A percentile compares a stretch with the other conserved stretches of the same genome.
These are phyloP conservation scores for Dothideomycetes sp. DNA, from an alignment of 2,329 filamentous ascomycete genomes.

Conservation along the genomic window DNA sequence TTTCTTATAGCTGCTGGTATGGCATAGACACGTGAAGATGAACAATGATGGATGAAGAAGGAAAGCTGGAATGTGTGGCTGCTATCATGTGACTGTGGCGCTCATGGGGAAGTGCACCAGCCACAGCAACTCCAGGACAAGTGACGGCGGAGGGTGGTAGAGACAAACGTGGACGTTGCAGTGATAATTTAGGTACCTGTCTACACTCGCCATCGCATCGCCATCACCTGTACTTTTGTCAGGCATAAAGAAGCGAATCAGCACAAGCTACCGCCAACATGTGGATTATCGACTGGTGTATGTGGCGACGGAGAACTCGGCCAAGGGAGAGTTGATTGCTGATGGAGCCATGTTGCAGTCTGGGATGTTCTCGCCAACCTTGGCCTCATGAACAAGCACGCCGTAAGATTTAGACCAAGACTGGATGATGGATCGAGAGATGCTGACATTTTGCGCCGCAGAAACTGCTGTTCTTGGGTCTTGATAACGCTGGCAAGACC, in stretches of 20 bases:
- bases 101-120: not conserved
- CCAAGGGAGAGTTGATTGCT: constrained; percentile 12
- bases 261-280: constrained; percentile 38
- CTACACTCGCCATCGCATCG: constrained; percentile 3
- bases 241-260: not conserved
- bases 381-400: constrained; percentile 89
- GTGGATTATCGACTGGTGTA: constrained; percentile 98
- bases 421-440: not conserved
- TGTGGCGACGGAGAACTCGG: constrained; percentile 23
- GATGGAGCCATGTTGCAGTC: constrained; percentile 43
- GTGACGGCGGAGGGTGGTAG: constrained; percentile 12
- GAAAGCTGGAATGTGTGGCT: too few species aligned
- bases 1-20: too few species aligned
- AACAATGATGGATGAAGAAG: not conserved
- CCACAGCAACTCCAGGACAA: constrained; percentile 3
- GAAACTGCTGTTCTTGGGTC: constrained; percentile 85
- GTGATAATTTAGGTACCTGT: constrained; percentile 9
- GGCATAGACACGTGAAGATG: not conserved
- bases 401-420: constrained; percentile 27
- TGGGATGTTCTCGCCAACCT: constrained; percentile 83
- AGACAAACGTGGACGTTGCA: constrained; percentile 7
- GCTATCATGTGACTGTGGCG: too few species aligned
- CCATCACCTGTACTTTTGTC: not conserved
- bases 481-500: constrained; percentile 92
- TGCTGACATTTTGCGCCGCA: constrained; percentile 3